phyloP scores from a whole-genome alignment of 805 yeast genomes.

The Cyberlindnera maclurae region DNA sequence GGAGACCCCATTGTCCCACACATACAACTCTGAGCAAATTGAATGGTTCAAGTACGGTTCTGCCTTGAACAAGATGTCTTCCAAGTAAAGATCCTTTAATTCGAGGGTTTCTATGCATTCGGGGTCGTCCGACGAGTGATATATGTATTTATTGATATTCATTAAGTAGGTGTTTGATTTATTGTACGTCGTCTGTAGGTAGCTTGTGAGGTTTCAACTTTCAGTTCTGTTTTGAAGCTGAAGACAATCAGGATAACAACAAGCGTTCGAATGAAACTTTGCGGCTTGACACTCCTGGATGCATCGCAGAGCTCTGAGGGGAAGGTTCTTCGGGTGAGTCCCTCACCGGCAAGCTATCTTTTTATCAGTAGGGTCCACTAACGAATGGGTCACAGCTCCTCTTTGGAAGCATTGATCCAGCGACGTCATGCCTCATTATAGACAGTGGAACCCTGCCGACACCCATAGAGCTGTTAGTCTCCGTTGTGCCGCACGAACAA shows the following conservation, averaged over 20 bases:
- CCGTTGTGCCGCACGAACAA: background rate
- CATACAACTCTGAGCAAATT: slow-evolving; percentile 93
- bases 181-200: too few species aligned
- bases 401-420: background rate
- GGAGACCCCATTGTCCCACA: slow-evolving; percentile 90
- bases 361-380: too few species aligned
- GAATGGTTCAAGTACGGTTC: slow-evolving; percentile 99
- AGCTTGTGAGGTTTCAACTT: too few species aligned
- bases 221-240: too few species aligned
- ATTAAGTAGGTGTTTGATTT: too few species aligned
- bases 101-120: slow-evolving; percentile 1
- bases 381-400: too few species aligned
- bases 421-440: background rate
- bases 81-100: slow-evolving; percentile 10
- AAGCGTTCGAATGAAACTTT: too few species aligned
- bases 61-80: slow-evolving; percentile 94
- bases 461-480: slow-evolving; percentile 1
- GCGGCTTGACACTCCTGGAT: too few species aligned
- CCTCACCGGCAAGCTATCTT: too few species aligned
- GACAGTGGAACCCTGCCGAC: slow-evolving; percentile 4
- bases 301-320: too few species aligned
- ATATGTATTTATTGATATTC: slow-evolving; percentile 1
- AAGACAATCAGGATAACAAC: too few species aligned
- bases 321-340: too few species aligned
- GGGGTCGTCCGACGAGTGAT: background rate